phyloP scores from a whole-genome alignment of 768 basidiomycete species.

The Pisolithus sp. region DNA sequence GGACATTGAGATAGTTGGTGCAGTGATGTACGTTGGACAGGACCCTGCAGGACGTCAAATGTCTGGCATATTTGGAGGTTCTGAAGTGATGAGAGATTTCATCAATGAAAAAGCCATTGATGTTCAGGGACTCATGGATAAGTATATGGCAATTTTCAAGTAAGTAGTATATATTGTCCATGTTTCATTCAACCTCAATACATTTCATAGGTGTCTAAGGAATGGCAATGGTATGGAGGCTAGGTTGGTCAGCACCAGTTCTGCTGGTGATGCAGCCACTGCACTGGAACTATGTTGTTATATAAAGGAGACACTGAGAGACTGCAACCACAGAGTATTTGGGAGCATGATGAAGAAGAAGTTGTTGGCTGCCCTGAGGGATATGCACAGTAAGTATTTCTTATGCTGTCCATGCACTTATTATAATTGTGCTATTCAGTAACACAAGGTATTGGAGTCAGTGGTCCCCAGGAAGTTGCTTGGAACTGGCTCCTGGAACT shows the following conservation, averaged over 20 bases:
- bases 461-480: neutral
- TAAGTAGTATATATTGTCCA: neutral
- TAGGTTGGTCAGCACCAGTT: neutral
- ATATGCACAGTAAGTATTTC: neutral
- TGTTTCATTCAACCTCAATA: neutral
- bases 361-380: neutral
- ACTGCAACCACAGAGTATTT: neutral
- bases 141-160: slow-evolving; percentile 1
- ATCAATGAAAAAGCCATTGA: neutral
- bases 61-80: neutral
- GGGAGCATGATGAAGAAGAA: neutral
- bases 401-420: neutral
- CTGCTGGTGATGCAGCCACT: neutral
- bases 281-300: neutral
- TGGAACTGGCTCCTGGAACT: neutral
- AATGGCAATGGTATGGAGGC: neutral
- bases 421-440: neutral
- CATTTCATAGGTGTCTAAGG: neutral
- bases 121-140: neutral
- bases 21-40: neutral
- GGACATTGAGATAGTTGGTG: neutral
- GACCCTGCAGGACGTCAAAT: neutral
- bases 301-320: no score
- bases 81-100: neutral
- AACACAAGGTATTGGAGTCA: neutral